Percentiles rank a stretch among this genome's conserved stretches.
phyloP scores from a whole-genome alignment of 352 stramenopile species.

The Globisporangium abappressorium region DNA sequence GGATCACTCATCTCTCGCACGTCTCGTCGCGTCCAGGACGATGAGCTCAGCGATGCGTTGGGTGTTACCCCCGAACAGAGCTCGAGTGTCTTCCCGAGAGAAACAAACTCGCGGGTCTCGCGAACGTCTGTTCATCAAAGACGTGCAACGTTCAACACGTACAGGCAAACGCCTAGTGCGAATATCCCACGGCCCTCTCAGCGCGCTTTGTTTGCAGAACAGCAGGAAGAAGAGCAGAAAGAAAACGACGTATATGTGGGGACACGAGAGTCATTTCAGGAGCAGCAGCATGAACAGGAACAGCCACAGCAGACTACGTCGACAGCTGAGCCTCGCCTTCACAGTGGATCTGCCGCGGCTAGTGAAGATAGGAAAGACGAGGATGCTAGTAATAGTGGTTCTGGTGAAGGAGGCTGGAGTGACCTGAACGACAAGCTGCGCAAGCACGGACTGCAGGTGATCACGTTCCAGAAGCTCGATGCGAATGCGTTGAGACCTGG shows the following conservation, averaged over 20 bases:
- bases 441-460: conserved; percentile 48
- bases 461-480: conserved; percentile 34
- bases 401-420: conserved; percentile 6
- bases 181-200: conserved; percentile 3
- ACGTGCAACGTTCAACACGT: not conserved
- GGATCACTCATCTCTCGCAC: conserved; percentile 8
- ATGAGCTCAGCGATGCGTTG: conserved; percentile 59
- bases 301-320: not conserved
- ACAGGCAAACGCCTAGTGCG: not conserved
- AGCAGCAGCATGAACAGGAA: not conserved
- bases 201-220: conserved; percentile 7
- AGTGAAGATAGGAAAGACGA: not conserved
- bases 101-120: not conserved
- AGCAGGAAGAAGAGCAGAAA: conserved; percentile 10
- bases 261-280: not conserved
- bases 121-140: not conserved
- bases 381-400: not conserved
- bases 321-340: not conserved
- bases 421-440: conserved; percentile 54
- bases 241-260: not conserved
- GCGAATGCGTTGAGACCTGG: not conserved
- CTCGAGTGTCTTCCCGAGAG: not conserved
- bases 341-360: not conserved
- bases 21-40: conserved; percentile 31
- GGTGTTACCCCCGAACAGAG: conserved; percentile 28